A percentile compares a stretch with the other conserved stretches of the same genome.
Conservation (phyloP, 768 basidiomycete genomes). For the Tephrocybe rancida region DNA sequence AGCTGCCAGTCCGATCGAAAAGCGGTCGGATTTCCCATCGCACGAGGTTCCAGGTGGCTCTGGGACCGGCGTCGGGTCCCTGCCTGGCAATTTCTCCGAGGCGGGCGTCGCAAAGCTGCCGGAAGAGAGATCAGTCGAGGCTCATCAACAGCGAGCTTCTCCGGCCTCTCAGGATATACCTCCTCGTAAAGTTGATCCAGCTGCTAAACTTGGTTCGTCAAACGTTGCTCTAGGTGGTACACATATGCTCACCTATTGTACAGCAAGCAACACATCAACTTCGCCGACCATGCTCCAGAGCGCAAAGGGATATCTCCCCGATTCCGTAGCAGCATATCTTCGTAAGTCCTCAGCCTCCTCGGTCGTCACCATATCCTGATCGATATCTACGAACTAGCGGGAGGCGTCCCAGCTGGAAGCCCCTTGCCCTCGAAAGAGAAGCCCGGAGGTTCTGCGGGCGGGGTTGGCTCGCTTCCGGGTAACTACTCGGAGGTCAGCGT, state of each 20-base stretch:
- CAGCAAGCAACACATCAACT: not conserved
- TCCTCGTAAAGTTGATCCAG: not conserved
- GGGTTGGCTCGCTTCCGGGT: conserved; percentile 55
- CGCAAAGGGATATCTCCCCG: conserved; percentile 7
- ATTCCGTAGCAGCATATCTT: conserved; percentile 7
- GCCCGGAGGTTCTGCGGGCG: conserved; percentile 26
- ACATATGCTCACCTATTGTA: too few relatives aligned
- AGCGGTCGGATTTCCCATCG: not conserved
- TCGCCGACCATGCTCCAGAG: conserved; percentile 1
- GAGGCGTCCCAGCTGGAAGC: not conserved
- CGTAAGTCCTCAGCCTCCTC: not conserved
- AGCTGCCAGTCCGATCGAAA: not conserved
- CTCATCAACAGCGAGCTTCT: not conserved
- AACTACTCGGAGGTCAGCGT: conserved; percentile 44
- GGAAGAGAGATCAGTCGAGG: conserved; percentile 36
- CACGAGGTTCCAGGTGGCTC: conserved; percentile 18
- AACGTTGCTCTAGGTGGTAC: not conserved
- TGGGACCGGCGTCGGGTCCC: conserved; percentile 44
- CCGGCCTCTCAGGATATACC: not conserved
- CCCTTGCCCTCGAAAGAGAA: conserved; percentile 15
- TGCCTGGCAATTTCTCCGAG: conserved; percentile 47
- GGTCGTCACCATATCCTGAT: not conserved
- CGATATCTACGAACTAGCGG: not conserved
- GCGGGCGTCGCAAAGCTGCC: conserved; percentile 47
- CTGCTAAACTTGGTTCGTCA: not conserved